Evolutionary conservation across 768 basidiomycete species (phyloP).

Genomic region (Lanmaoa rubissima): DNA sequence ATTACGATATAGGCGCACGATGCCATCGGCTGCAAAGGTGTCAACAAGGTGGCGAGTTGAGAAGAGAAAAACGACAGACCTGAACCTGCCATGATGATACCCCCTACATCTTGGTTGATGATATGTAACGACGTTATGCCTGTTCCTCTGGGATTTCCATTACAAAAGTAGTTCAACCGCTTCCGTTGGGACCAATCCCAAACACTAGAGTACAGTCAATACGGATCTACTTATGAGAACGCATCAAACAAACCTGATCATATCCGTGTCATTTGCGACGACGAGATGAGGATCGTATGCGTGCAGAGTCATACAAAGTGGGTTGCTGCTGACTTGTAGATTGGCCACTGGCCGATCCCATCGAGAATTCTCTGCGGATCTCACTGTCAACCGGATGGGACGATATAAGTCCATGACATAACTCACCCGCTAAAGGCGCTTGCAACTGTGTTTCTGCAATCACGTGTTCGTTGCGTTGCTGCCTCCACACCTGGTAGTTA

Average conservation of each 20-base stretch:
- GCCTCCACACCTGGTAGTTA: conserved; percentile 94
- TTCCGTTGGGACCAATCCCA: conserved; percentile 92
- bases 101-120: conserved; percentile 94
- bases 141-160: conserved; percentile 80
- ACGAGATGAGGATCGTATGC: conserved; percentile 89
- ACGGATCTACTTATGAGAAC: not conserved
- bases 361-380: conserved; percentile 48
- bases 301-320: conserved; percentile 84
- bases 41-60: not conserved
- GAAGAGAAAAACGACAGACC: conserved; percentile 44
- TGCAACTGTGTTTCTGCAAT: conserved; percentile 66
- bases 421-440: conserved; percentile 71
- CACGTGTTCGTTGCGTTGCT: conserved; percentile 84
- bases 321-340: conserved; percentile 56
- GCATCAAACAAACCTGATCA: conserved; percentile 62
- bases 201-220: conserved; percentile 50
- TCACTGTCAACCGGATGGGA: not conserved
- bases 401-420: conserved; percentile 20
- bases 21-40: conserved; percentile 73
- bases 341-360: conserved; percentile 77
- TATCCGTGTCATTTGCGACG: conserved; percentile 80
- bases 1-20: conserved; percentile 88
- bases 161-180: conserved; percentile 80
- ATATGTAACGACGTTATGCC: conserved; percentile 86
- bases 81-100: conserved; percentile 84